phyloP scores from a whole-genome alignment of 495 filamentous ascomycete species.

The Daldinia bambusicola region DNA sequence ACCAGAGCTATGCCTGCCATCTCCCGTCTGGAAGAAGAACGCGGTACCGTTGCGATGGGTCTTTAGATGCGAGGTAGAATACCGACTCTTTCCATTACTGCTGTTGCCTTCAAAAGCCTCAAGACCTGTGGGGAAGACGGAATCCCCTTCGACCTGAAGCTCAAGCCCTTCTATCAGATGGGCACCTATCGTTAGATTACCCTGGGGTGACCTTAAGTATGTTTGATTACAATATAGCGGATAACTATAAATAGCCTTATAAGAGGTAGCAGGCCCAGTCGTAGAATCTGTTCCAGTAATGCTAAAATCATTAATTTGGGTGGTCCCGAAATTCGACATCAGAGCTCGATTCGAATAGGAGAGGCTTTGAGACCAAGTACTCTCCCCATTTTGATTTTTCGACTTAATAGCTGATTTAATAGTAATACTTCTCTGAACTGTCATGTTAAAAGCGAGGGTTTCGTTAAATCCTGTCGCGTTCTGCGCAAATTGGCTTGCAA shows the following conservation, averaged over 20 bases:
- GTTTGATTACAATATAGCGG: constrained; percentile 69
- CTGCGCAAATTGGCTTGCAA: constrained; percentile 53
- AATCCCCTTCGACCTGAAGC: constrained; percentile 60
- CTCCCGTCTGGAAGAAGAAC: constrained; percentile 59
- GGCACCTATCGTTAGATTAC: constrained; percentile 68
- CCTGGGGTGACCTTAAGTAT: constrained; percentile 55
- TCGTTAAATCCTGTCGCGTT: constrained; percentile 65
- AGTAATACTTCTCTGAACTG: constrained; percentile 64
- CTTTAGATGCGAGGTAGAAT: constrained; percentile 52
- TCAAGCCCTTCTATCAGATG: constrained; percentile 67
- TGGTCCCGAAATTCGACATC: constrained; percentile 65
- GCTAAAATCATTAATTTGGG: constrained; percentile 68
- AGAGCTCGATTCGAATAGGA: constrained; percentile 65
- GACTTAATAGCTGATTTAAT: constrained; percentile 59
- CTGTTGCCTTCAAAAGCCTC: constrained; percentile 54
- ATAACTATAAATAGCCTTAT: constrained; percentile 64
- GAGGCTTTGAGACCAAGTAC: constrained; percentile 70
- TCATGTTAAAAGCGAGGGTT: constrained; percentile 68
- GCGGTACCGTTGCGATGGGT: constrained; percentile 67
- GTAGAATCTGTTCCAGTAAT: constrained; percentile 67
- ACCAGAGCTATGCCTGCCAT: constrained; percentile 55
- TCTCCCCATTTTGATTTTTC: constrained; percentile 55
- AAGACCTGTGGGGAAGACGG: constrained; percentile 69
- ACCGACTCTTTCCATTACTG: constrained; percentile 30
- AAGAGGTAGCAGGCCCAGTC: constrained; percentile 49